Evolutionary conservation across 441 rosid genomes (phyloP).

Genomic region (Rhodomyrtus psidioides): DNA sequence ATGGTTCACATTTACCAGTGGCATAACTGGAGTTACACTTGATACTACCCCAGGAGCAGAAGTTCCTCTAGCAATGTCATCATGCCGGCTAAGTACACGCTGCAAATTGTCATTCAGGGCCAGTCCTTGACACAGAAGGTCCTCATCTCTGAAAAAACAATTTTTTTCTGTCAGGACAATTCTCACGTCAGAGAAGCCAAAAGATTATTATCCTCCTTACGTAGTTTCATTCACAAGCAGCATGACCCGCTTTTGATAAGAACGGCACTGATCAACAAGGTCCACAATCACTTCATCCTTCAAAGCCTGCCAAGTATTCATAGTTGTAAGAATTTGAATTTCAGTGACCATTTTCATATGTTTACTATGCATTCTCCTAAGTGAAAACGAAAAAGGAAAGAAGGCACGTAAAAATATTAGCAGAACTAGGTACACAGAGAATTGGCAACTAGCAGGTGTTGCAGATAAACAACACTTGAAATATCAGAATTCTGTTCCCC

Average conservation of each 20-base stretch:
- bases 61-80: constrained; percentile 65
- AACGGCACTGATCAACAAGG: constrained; percentile 88
- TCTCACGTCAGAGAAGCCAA: neutral
- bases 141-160: constrained; percentile 62
- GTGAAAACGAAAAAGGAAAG: neutral
- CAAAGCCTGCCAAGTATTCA: constrained; percentile 45
- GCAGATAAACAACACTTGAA: neutral
- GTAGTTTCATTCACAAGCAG: constrained; percentile 64
- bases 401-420: neutral
- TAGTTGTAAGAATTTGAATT: neutral
- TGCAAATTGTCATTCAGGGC: constrained; percentile 80
- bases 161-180: constrained; percentile 10
- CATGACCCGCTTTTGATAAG: constrained; percentile 80
- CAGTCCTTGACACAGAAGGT: constrained; percentile 71
- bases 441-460: neutral
- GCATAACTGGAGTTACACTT: constrained; percentile 36
- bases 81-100: constrained; percentile 77
- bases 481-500: neutral
- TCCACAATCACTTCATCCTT: constrained; percentile 88
- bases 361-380: neutral
- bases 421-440: neutral
- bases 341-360: neutral
- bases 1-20: constrained; percentile 57
- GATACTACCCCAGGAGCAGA: constrained; percentile 12
- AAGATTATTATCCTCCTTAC: constrained; percentile 31